phyloP scores from a whole-genome alignment of 2,329 filamentous ascomycete genomes.

The Phyllosticta citrichinensis region DNA sequence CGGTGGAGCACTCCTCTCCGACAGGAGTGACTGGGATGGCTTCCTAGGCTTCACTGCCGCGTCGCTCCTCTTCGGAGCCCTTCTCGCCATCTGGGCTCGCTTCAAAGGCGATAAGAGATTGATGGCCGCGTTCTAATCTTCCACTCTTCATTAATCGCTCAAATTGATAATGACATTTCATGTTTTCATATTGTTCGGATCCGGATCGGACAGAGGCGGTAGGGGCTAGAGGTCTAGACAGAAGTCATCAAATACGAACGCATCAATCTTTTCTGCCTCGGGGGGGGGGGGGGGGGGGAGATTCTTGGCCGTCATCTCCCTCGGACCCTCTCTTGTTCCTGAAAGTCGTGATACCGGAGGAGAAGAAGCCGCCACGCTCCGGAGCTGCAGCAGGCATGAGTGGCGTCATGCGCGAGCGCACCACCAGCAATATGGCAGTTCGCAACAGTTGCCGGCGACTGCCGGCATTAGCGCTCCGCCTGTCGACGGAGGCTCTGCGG shows the following conservation, averaged over 20 bases:
- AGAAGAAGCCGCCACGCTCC: not conserved
- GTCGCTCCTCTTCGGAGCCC: not conserved
- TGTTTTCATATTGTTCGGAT: not conserved
- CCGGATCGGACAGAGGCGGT: too few relatives aligned
- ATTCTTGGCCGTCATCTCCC: not conserved
- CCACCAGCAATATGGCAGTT: not conserved
- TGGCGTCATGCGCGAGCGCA: not conserved
- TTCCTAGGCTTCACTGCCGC: not conserved
- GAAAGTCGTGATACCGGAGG: not conserved
- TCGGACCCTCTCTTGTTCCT: not conserved
- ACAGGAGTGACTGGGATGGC: not conserved
- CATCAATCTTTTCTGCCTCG: not conserved
- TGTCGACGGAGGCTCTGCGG: not conserved
- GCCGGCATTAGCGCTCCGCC: not conserved
- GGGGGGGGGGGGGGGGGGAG: not conserved
- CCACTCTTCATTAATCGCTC: not conserved
- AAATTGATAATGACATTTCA: not conserved
- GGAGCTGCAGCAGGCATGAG: not conserved
- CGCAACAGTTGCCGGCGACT: not conserved
- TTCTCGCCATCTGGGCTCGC: not conserved
- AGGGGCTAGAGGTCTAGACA: not conserved
- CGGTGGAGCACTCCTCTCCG: not conserved
- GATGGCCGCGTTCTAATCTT: not conserved
- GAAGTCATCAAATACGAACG: not conserved
- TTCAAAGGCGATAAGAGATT: not conserved